Evolutionary conservation across 2,329 filamentous ascomycete genomes (phyloP), one percentile per base, ranked within the genome.

Genomic region (Venturia aucupariae): DNA sequence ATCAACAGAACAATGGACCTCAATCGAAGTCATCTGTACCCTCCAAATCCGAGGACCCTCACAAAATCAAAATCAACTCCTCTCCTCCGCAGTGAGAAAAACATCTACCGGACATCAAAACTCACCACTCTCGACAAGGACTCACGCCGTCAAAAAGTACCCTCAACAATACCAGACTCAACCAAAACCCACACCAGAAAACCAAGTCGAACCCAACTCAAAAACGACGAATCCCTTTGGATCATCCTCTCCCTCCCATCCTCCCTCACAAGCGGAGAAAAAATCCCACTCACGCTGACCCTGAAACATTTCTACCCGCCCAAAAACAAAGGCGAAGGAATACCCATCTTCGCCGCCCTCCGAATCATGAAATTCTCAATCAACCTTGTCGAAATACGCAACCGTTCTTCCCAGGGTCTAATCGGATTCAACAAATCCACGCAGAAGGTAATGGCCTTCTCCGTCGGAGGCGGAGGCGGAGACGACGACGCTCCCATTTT

Each of bases 61-160:
- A 51, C 46, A 51, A 51, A 51, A 51, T 51, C 46, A 3, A 51
- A 51, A 51, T 51, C 46, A 51, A 51, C 46, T 15, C 46, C 46
- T 27, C 46, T 51, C 46, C 46, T 51, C 22, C 46, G 46, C 46
- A 51, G 46, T 22, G 46, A 51, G 22, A 57, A 57, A 35, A 57
- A 19, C 4, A 57, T 57, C 30, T 57, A 32, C 15, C 51, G 51
- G 35, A 57, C 51, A 30, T 57, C 51, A 15, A 57, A 57, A 35
- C 51, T 57, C 3, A 35, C 15, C 1, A 57, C 30, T 35, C 27
- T 57, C 15, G 30, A 57, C 17, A 57, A 57, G 15, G 51, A 35
- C n/a, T 57, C 46, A 3, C 46, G 46, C 15, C 46, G 46, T 4
- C 51, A 57, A 19, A 57, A 30, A 57, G 30, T 32, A 4, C 11